Conservation (phyloP, 148 eudicot genomes). For the Fagopyrum esculentum region DNA sequence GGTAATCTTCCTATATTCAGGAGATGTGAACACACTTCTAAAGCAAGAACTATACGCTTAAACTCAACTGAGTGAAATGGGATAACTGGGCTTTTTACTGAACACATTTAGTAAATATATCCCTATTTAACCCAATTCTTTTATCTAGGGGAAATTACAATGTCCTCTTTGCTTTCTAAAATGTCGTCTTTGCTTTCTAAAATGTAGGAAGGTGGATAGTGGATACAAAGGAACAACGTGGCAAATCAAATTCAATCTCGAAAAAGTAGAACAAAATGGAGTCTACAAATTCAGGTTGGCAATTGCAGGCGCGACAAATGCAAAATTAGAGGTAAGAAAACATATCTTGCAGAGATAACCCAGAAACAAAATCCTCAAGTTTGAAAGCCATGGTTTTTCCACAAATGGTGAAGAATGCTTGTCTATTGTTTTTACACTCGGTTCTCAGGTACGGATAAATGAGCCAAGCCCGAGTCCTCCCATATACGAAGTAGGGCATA, state of each 20-base stretch:
- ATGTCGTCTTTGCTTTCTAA: neutral
- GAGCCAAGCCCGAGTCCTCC: slow-evolving; percentile 26
- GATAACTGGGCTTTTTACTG: no score
- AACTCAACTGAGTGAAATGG: neutral
- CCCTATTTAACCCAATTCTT: no score
- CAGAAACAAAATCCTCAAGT: no score
- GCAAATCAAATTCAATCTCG: slow-evolving; percentile 69
- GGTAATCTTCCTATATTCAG: slow-evolving; percentile 26
- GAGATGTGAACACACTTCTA: neutral
- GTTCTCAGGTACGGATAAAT: slow-evolving; percentile 43
- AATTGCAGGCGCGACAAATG: slow-evolving; percentile 54
- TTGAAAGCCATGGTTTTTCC: no score
- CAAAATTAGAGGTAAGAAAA: slow-evolving; percentile 50
- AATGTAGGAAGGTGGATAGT: slow-evolving; percentile 42
- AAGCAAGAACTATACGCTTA: neutral
- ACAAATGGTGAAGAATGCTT: neutral
- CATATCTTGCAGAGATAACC: no score
- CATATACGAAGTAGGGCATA: slow-evolving; percentile 35
- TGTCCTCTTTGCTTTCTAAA: neutral
- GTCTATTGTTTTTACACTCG: neutral
- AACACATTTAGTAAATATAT: no score
- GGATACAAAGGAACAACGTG: slow-evolving; percentile 67
- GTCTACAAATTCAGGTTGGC: slow-evolving; percentile 63
- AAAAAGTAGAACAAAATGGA: slow-evolving; percentile 15
- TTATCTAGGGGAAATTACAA: no score